Percentiles rank a stretch among this genome's conserved stretches.
Evolutionary conservation across 306 rosid genomes (phyloP).

Genomic region (Prunus armeniaca): DNA sequence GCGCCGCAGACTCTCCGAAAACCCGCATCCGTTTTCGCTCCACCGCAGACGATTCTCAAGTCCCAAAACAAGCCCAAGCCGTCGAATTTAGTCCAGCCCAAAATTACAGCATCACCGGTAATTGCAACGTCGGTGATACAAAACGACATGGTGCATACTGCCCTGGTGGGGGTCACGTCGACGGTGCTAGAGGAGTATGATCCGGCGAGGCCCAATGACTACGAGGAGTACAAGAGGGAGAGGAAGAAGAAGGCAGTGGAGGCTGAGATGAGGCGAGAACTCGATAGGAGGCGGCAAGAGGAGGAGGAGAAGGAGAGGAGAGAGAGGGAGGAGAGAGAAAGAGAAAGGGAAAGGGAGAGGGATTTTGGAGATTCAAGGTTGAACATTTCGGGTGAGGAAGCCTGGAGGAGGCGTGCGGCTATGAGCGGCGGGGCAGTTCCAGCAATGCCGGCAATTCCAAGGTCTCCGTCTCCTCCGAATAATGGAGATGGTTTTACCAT

Average conservation of each 20-base stretch:
- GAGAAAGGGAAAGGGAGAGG: slow-evolving; percentile 43
- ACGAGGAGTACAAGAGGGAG: slow-evolving; percentile 87
- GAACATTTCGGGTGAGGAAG: slow-evolving; percentile 95
- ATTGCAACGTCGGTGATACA: slow-evolving; percentile 11
- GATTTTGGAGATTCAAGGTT: slow-evolving; percentile 54
- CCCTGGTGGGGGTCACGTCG: slow-evolving; percentile 79
- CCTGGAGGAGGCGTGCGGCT: slow-evolving; percentile 92
- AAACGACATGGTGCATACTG: slow-evolving; percentile 51
- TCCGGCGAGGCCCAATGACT: slow-evolving; percentile 93
- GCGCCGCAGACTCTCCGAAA: slow-evolving; percentile 95
- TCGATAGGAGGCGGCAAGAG: slow-evolving; percentile 69
- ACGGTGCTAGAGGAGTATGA: slow-evolving; percentile 87
- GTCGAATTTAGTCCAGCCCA: slow-evolving; percentile 17
- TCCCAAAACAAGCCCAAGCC: slow-evolving; percentile 59
- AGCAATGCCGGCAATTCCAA: slow-evolving; percentile 27
- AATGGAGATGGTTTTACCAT: slow-evolving; percentile 77
- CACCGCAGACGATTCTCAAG: slow-evolving; percentile 68
- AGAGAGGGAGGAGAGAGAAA: slow-evolving; percentile 47
- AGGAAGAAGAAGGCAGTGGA: slow-evolving; percentile 75
- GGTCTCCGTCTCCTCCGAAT: slow-evolving; percentile 79
- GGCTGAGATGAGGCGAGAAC: slow-evolving; percentile 75
- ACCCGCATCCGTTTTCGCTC: slow-evolving; percentile 61
- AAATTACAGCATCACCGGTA: slow-evolving; percentile 8
- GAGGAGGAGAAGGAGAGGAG: slow-evolving; percentile 58
- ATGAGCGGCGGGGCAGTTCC: slow-evolving; percentile 54